phyloP scores from a whole-genome alignment of 1,284 basidiomycete genomes.

The Cystobasidium sp. region DNA sequence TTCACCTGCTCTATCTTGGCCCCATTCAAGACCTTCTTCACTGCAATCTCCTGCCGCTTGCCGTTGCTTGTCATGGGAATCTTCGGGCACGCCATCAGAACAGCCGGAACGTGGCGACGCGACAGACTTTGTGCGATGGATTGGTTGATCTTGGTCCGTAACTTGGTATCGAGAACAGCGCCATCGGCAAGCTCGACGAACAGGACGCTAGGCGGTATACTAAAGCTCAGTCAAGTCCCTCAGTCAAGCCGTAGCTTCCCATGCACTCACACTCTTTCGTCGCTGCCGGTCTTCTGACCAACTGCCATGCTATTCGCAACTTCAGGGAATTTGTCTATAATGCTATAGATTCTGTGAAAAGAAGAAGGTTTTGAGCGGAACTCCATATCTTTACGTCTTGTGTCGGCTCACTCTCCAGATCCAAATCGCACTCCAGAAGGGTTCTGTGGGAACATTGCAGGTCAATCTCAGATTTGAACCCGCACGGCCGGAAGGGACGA shows the following conservation, averaged over 20 bases:
- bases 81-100: background rate
- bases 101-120: background rate
- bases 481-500: background rate
- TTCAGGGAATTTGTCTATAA: constrained; percentile 56
- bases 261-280: constrained; percentile 68
- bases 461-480: background rate
- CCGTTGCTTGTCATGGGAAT: constrained; percentile 11
- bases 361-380: constrained; percentile 52
- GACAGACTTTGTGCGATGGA: background rate
- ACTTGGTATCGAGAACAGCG: constrained; percentile 61
- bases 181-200: constrained; percentile 73
- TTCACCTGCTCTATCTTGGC: constrained; percentile 7
- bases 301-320: constrained; percentile 75
- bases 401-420: constrained; percentile 67
- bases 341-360: constrained; percentile 50
- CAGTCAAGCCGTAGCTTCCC: background rate
- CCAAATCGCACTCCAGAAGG: constrained; percentile 77
- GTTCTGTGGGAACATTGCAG: constrained; percentile 45
- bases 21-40: constrained; percentile 7
- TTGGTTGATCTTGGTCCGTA: constrained; percentile 60
- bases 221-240: background rate
- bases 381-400: constrained; percentile 70
- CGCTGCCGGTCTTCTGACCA: constrained; percentile 73
- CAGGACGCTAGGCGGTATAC: constrained; percentile 59
- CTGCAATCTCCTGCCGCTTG: constrained; percentile 8